phyloP scores from a whole-genome alignment of 176 grass and related monocot species.

The Eleusine coracana region DNA sequence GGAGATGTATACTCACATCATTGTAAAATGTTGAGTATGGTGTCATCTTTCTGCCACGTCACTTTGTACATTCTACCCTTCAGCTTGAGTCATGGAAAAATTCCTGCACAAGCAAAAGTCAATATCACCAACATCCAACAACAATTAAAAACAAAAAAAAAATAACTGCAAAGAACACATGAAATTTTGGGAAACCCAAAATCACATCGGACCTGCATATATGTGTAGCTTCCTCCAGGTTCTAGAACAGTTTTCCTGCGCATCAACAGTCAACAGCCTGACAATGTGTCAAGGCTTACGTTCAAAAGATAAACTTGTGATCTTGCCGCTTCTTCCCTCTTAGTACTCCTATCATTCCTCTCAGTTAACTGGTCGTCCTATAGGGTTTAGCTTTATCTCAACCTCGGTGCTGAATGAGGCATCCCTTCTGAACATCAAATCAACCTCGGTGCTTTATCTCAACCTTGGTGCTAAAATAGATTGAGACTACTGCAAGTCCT shows the following conservation, averaged over 20 bases:
- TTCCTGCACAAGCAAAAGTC: not conserved
- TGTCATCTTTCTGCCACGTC: not conserved
- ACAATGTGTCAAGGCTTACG: not conserved
- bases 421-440: constrained; percentile 22
- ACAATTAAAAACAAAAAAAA: not conserved
- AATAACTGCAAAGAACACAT: not conserved
- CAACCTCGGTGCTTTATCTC: not conserved
- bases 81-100: not conserved
- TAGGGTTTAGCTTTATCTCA: not conserved
- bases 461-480: too few species aligned
- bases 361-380: not conserved
- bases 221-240: not conserved
- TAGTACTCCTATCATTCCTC: not conserved
- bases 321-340: not conserved
- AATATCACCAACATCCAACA: not conserved
- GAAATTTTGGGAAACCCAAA: not conserved
- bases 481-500: too few species aligned
- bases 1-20: not conserved
- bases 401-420: not conserved
- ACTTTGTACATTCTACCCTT: not conserved
- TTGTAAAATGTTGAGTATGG: not conserved
- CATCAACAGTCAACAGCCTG: not conserved
- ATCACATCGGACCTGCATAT: not conserved
- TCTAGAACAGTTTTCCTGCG: not conserved
- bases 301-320: not conserved